Evolutionary conservation across 805 yeast genomes (phyloP).

Genomic region (Tetrapisispora iriomotensis): DNA sequence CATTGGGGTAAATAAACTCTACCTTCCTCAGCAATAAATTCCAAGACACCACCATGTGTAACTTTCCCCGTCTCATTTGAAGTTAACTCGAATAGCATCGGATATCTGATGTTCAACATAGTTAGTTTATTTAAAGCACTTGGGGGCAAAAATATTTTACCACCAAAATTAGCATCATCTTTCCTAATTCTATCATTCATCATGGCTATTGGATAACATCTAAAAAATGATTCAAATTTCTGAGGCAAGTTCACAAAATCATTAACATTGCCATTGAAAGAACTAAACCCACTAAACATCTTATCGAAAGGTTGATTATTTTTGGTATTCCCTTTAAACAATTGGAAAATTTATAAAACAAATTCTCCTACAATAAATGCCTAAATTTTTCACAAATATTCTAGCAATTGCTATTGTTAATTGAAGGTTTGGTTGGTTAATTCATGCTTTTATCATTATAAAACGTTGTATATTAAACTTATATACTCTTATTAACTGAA

Average conservation of each 20-base stretch:
- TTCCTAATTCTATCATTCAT: slow-evolving; percentile 69
- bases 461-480: too few relatives aligned
- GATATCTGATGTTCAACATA: slow-evolving; percentile 85
- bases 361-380: too few relatives aligned
- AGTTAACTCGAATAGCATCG: slow-evolving; percentile 80
- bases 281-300: slow-evolving; percentile 33
- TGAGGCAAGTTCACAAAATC: slow-evolving; percentile 30
- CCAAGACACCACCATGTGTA: slow-evolving; percentile 91
- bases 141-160: slow-evolving; percentile 90
- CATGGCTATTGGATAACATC: slow-evolving; percentile 87
- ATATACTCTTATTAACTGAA: too few relatives aligned
- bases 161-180: slow-evolving; percentile 83
- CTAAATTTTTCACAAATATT: too few relatives aligned
- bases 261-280: slow-evolving; percentile 11
- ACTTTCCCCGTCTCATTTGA: slow-evolving; percentile 50
- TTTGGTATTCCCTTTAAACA: not conserved
- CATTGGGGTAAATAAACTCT: slow-evolving; percentile 90
- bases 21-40: slow-evolving; percentile 96
- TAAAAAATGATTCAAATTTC: slow-evolving; percentile 72
- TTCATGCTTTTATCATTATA: too few relatives aligned
- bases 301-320: too few relatives aligned
- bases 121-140: slow-evolving; percentile 83
- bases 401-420: too few relatives aligned
- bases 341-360: not conserved
- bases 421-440: too few relatives aligned